A percentile compares a stretch with the other conserved stretches of the same genome.
Conservation (phyloP, 106 monocot species). For the Gastrodia elata region DNA sequence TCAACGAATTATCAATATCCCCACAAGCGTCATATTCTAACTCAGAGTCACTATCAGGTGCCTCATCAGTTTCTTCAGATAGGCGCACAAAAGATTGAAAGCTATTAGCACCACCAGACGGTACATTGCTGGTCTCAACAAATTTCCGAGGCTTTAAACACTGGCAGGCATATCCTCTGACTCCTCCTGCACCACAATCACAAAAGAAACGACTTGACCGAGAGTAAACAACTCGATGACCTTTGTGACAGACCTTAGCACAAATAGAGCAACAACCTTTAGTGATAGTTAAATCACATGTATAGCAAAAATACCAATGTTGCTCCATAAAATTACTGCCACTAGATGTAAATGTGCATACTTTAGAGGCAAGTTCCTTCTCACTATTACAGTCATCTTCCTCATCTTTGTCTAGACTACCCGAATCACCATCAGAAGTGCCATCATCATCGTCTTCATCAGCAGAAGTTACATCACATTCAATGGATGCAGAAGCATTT, state of each 20-base stretch:
- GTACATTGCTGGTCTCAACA: conserved; percentile 28
- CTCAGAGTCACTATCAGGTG: conserved; percentile 76
- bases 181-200: conserved; percentile 99
- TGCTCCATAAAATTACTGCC: conserved; percentile 99
- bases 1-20: conserved; percentile 51
- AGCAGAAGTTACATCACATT: conserved; percentile 79
- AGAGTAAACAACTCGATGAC: conserved; percentile 97
- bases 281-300: conserved; percentile 93
- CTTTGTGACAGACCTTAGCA: conserved; percentile 93
- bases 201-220: conserved; percentile 97
- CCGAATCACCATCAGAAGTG: conserved; percentile 92
- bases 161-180: conserved; percentile 83
- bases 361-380: conserved; percentile 77
- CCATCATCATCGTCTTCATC: conserved; percentile 99
- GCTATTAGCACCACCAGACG: conserved; percentile 24
- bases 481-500: conserved; percentile 37
- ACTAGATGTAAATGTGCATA: conserved; percentile 99
- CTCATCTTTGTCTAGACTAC: conserved; percentile 79
- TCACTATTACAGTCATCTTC: conserved; percentile 88
- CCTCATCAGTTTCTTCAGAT: conserved; percentile 51
- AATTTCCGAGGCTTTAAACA: conserved; percentile 90
- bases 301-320: conserved; percentile 99
- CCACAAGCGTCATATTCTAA: conserved; percentile 66
- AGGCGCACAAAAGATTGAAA: conserved; percentile 58
- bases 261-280: conserved; percentile 97